Percentiles rank a stretch among this genome's conserved stretches.
Evolutionary conservation across 257 asterid genomes (phyloP).

Genomic region (Solanum sejunctum): DNA sequence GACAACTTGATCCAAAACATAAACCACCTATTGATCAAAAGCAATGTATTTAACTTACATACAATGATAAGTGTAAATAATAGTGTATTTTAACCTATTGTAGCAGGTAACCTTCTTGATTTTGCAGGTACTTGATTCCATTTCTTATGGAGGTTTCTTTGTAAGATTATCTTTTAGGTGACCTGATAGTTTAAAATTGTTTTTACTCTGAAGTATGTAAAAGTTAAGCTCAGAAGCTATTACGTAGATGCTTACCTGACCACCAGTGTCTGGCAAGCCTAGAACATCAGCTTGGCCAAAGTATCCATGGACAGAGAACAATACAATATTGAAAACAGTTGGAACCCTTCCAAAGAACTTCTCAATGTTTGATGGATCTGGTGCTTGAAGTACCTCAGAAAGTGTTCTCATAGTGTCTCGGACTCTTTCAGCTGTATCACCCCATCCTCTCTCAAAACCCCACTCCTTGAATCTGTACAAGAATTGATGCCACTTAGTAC

Average conservation of each 20-base stretch:
- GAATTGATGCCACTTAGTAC: not conserved
- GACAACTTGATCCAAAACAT: constrained; percentile 89
- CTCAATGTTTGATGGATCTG: constrained; percentile 54
- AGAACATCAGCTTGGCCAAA: constrained; percentile 87
- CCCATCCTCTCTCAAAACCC: constrained; percentile 97
- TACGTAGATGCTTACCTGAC: constrained; percentile 40
- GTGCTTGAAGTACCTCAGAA: constrained; percentile 78
- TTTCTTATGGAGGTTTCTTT: not conserved
- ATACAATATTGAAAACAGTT: constrained; percentile 54
- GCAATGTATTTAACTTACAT: not conserved
- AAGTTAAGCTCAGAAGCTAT: not conserved
- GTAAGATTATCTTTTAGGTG: not conserved
- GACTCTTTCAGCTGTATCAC: constrained; percentile 73
- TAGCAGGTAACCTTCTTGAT: not conserved
- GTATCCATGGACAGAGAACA: constrained; percentile 80
- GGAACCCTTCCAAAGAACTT: constrained; percentile 72
- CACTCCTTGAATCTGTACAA: constrained; percentile 63
- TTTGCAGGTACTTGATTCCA: not conserved
- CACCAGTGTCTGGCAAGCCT: constrained; percentile 96
- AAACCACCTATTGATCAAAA: constrained; percentile 50
- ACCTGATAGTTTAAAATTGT: not conserved
- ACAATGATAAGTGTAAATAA: not conserved
- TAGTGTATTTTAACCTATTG: not conserved
- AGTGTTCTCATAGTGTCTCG: constrained; percentile 59
- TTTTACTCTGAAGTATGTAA: not conserved